phyloP scores from a whole-genome alignment of 495 filamentous ascomycete genomes.

The Aspergillus carlsbadensis region DNA sequence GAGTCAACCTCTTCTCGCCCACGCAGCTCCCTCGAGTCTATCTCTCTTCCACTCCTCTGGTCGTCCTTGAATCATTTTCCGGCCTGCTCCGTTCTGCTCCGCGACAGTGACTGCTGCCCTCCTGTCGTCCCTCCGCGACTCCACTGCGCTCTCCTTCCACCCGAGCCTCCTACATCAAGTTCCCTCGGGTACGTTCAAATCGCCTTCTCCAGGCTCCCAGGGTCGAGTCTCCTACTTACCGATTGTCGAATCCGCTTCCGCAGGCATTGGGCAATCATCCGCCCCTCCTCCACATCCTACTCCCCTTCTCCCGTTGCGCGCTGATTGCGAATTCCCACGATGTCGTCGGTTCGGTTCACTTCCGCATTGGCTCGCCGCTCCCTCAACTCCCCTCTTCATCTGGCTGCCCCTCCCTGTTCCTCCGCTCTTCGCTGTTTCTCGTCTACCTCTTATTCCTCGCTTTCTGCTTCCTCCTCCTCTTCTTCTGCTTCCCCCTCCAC shows the following conservation, averaged over 20 bases:
- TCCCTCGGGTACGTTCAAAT: constrained; percentile 26
- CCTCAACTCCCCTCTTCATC: constrained; percentile 32
- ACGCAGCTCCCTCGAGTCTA: constrained; percentile 19
- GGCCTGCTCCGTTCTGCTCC: constrained; percentile 32
- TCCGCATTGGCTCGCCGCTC: constrained; percentile 45
- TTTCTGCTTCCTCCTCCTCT: constrained; percentile 25
- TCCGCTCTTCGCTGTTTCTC: constrained; percentile 23
- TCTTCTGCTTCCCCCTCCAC: constrained; percentile 22
- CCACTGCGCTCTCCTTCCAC: constrained; percentile 26
- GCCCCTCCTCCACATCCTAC: constrained; percentile 13
- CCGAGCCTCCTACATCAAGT: constrained; percentile 16
- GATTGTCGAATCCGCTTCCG: constrained; percentile 22
- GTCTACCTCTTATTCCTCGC: constrained; percentile 18
- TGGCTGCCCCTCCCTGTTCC: constrained; percentile 34
- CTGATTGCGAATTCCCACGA: constrained; percentile 21
- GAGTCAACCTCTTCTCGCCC: constrained; percentile 2
- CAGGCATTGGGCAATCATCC: constrained; percentile 3
- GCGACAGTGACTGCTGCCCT: constrained; percentile 1
- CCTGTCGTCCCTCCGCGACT: constrained; percentile 14
- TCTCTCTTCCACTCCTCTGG: constrained; percentile 12
- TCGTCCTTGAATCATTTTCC: constrained; percentile 16
- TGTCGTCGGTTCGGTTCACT: constrained; percentile 43
- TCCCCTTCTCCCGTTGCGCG: constrained; percentile 5
- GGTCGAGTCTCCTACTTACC: constrained; percentile 17
- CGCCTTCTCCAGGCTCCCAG: constrained; percentile 3